phyloP scores from a whole-genome alignment of 306 rosid species.

The peach (Prunus persica) region Prunus_persica_NCBIv2 NC_034014.1:28554501-28555000 shows the following conservation, averaged over 20 bases:
- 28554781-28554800: conserved; percentile 65
- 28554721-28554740: conserved; percentile 63
- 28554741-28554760: conserved; percentile 77
- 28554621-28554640: conserved; percentile 58
- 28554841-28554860: conserved; percentile 57
- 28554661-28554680: conserved; percentile 43
- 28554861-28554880: conserved; percentile 58
- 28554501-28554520: conserved; percentile 60
- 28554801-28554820: conserved; percentile 42
- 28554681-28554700: conserved; percentile 51
- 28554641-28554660: conserved; percentile 54
- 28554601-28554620: conserved; percentile 45
- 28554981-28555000: conserved; percentile 76
- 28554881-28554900: conserved; percentile 86
- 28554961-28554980: conserved; percentile 65
- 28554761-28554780: conserved; percentile 75
- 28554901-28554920: conserved; percentile 40
- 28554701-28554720: conserved; percentile 59
- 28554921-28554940: conserved; percentile 45
- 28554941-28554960: conserved; percentile 54
- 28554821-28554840: conserved; percentile 85
- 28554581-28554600: conserved; percentile 60
- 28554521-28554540: conserved; percentile 56
- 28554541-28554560: conserved; percentile 73
- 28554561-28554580: conserved; percentile 69